Base-by-base conservation (phyloP, 2,329 filamentous ascomycete genomes). In the Parastagonospora nodorum region DNA sequence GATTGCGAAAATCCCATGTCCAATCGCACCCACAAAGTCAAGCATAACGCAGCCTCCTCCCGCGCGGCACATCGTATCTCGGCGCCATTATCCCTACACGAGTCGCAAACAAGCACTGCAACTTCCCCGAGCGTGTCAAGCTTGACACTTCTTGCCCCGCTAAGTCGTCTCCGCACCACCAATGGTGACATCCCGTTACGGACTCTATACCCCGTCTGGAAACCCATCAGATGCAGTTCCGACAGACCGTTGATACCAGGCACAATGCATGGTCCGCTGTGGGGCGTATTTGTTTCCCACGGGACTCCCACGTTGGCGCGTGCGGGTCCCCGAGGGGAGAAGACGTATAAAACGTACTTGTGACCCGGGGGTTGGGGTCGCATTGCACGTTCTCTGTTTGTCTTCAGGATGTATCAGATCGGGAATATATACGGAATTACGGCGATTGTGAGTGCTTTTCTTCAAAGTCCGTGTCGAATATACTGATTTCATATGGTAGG, bases 361-460 rank as follows among this genome's bases (percentile, higher is more conserved):
- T 3, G 19, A 24, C 19, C 19, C 19, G 19, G 19, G 19, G 19
- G 19, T 24, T 24, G 19, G 19, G 19, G 19, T 24, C 19, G 19
- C 3, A 24, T 24, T 24, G 19, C 19, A 24, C 19, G 19, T 24
- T 24, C 19, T 24, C 19, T 24, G 19, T 24, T 24, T 24, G 19
- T 5, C 3, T 3, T 37, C 55, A 61, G 45, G n/a, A 66, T 67
- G 66, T 68, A 68, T 58, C 64, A 70, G 43, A 78, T 83, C 45
- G 79, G 81, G 19, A 85, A 85, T 56, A 79, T 84, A 60, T 85
- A 86, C 64, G 69, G 79, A 49, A 82, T 84, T 57, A 80, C 82
- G 46, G 80, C 80, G 65, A 82, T 84, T 67, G 77, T 24, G 5
- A 24, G 19, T 24, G 5, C 19, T 24, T 5, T 24, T 3, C 19